These are phyloP conservation scores for Camptophora hylomeconis DNA, from an alignment of 2,329 filamentous ascomycete species.

Conservation along the genomic window DNA sequence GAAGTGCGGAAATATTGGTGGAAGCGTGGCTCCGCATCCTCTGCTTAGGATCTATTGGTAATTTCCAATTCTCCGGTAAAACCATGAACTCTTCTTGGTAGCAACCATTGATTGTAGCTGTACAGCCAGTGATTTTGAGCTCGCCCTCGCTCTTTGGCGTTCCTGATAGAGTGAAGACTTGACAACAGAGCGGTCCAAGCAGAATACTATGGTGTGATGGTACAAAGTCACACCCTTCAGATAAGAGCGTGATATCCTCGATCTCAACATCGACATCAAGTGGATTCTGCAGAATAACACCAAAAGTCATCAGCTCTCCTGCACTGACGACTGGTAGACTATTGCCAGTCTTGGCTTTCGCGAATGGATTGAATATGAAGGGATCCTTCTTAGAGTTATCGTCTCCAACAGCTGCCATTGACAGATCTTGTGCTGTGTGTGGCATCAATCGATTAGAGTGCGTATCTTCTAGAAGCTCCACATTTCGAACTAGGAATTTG, in stretches of 20 bases:
- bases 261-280: conserved; percentile 89
- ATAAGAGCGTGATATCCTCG: conserved; percentile 63
- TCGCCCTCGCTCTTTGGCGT: conserved; percentile 53
- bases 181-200: conserved; percentile 71
- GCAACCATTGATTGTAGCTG: conserved; percentile 69
- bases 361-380: conserved; percentile 90
- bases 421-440: conserved; percentile 43
- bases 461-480: conserved; percentile 55
- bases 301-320: conserved; percentile 64
- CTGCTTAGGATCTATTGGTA: conserved; percentile 55
- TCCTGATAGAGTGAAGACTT: conserved; percentile 60
- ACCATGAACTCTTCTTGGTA: conserved; percentile 73
- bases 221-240: conserved; percentile 60
- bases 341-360: conserved; percentile 49
- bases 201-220: conserved; percentile 51
- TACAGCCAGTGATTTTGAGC: conserved; percentile 63
- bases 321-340: conserved; percentile 62
- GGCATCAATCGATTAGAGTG: conserved; percentile 50
- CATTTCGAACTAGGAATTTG: conserved; percentile 73
- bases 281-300: conserved; percentile 79
- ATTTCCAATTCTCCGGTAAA: conserved; percentile 63
- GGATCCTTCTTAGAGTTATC: conserved; percentile 54
- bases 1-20: not conserved
- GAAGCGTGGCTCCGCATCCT: too few relatives aligned
- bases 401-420: conserved; percentile 28